A percentile compares a stretch with the other conserved stretches of the same genome.
These are phyloP conservation scores for Purpureocillium lavendulum DNA, from an alignment of 2,329 filamentous ascomycete genomes.

Conservation along the genomic window DNA sequence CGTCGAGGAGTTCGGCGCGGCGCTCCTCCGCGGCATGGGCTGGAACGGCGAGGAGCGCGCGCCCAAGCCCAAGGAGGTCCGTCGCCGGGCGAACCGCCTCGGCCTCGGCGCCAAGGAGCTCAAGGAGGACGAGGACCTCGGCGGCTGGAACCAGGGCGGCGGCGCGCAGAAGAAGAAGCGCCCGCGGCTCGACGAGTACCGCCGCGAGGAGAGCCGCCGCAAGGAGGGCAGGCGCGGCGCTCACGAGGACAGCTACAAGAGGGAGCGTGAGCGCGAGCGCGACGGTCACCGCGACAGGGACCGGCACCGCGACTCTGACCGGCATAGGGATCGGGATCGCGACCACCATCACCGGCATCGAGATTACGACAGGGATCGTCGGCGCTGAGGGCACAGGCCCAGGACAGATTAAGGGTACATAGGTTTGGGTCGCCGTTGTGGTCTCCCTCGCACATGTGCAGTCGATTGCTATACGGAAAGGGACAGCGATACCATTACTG, in stretches of 20 bases:
- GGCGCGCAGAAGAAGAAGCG: conserved; percentile 41
- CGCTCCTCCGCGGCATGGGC: conserved; percentile 85
- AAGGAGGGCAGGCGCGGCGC: conserved; percentile 30
- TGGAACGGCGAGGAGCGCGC: conserved; percentile 67
- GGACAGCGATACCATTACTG: too few species aligned
- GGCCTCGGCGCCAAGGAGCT: conserved; percentile 85
- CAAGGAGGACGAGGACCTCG: conserved; percentile 62
- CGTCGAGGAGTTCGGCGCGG: conserved; percentile 89
- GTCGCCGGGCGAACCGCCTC: conserved; percentile 69
- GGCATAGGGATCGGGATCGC: conserved; percentile 11
- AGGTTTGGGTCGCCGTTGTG: too few species aligned
- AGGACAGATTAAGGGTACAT: too few species aligned
- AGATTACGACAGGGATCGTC: conserved; percentile 10
- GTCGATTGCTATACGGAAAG: too few species aligned
- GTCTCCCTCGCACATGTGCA: too few species aligned
- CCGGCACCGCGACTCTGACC: conserved; percentile 13
- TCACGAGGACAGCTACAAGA: conserved; percentile 39
- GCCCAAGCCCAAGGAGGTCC: conserved; percentile 50
- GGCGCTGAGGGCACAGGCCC: conserved; percentile 2
- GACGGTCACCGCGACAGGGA: conserved; percentile 25
- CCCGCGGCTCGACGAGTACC: conserved; percentile 42
- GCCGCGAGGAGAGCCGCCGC: conserved; percentile 32
- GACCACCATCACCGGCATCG: conserved; percentile 6
- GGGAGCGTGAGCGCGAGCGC: conserved; percentile 34
- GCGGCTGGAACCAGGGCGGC: conserved; percentile 68